Conservation (phyloP, 2,329 filamentous ascomycete genomes). For the Herpotrichia juniperi region DNA sequence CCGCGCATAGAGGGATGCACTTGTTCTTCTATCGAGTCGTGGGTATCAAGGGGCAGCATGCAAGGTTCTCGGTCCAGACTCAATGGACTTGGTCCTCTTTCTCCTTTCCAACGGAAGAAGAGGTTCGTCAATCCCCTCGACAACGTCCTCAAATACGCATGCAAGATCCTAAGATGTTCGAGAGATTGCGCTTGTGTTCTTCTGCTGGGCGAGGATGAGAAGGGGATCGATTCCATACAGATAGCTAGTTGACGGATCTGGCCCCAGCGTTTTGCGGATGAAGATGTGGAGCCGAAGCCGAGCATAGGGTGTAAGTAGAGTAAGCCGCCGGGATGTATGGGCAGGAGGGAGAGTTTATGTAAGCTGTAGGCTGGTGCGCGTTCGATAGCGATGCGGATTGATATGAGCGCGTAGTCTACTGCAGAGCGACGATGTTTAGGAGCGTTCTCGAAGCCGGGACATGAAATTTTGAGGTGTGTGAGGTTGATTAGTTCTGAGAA, state of each 20-base stretch:
- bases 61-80: constrained; percentile 73
- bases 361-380: constrained; percentile 70
- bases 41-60: constrained; percentile 63
- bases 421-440: constrained; percentile 77
- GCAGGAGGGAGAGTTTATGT: constrained; percentile 71
- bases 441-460: constrained; percentile 69
- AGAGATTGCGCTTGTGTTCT: constrained; percentile 66
- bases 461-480: constrained; percentile 75
- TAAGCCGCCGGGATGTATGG: constrained; percentile 76
- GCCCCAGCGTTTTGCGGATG: constrained; percentile 73
- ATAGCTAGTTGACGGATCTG: constrained; percentile 78
- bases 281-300: constrained; percentile 76
- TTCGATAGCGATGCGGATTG: constrained; percentile 82
- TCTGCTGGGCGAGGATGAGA: constrained; percentile 59
- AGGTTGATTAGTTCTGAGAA: constrained; percentile 72
- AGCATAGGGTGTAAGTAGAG: constrained; percentile 77
- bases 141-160: constrained; percentile 78
- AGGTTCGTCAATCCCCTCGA: constrained; percentile 70
- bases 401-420: constrained; percentile 89
- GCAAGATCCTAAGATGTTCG: constrained; percentile 69
- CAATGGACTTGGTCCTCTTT: constrained; percentile 75
- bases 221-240: constrained; percentile 71
- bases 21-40: too few relatives aligned
- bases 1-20: constrained; percentile 40
- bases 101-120: constrained; percentile 77